phyloP scores from a whole-genome alignment of 192 early-diverging fungal species.

The Coemansia sp. region DNA sequence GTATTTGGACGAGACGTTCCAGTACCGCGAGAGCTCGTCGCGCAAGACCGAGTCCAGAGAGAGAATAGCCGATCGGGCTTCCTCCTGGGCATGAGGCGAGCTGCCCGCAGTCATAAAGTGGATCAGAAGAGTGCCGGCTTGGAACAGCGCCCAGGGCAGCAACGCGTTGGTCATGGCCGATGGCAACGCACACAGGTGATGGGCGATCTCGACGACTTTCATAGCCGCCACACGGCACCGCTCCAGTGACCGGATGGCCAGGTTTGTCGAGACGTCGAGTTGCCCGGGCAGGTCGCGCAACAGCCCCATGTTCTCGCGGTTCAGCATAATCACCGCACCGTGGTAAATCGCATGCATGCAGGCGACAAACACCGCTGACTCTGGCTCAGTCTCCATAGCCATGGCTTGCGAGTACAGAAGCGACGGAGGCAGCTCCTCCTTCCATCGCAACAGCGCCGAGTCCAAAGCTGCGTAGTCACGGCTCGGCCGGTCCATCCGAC shows the following conservation, averaged over 20 bases:
- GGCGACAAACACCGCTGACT: slow-evolving; percentile 37
- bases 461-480: slow-evolving; percentile 26
- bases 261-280: slow-evolving; percentile 49
- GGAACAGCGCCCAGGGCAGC: slow-evolving; percentile 56
- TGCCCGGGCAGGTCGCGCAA: slow-evolving; percentile 42
- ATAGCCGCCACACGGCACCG: slow-evolving; percentile 52
- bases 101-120: slow-evolving; percentile 57
- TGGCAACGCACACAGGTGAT: slow-evolving; percentile 47
- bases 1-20: slow-evolving; percentile 56
- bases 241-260: slow-evolving; percentile 53
- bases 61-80: slow-evolving; percentile 51
- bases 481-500: slow-evolving; percentile 16
- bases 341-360: slow-evolving; percentile 55
- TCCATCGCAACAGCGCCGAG: slow-evolving; percentile 50
- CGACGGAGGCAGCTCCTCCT: slow-evolving; percentile 46
- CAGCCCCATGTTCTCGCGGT: slow-evolving; percentile 56
- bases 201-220: slow-evolving; percentile 53
- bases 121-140: slow-evolving; percentile 56
- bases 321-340: slow-evolving; percentile 53
- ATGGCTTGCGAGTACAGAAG: slow-evolving; percentile 33
- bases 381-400: slow-evolving; percentile 23
- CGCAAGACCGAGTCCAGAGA: slow-evolving; percentile 46
- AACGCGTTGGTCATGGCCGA: slow-evolving; percentile 51
- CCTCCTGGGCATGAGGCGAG: slow-evolving; percentile 52
- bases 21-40: slow-evolving; percentile 53